Conservation (phyloP, 805 yeast genomes). For the Candida silvatica region DNA sequence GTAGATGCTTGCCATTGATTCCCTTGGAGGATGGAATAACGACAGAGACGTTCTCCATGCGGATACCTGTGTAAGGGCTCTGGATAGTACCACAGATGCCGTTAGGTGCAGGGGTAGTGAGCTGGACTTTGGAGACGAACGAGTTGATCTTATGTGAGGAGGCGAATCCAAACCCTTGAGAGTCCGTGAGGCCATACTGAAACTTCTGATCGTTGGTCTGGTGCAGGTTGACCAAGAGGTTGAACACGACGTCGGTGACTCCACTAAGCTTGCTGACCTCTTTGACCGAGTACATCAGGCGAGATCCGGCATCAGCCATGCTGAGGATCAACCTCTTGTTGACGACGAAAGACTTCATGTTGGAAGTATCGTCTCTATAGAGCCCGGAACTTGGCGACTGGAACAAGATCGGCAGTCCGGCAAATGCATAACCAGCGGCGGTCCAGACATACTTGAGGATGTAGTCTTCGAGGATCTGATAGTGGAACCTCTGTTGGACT, state of each 20-base stretch:
- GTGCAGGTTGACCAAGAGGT: conserved; percentile 67
- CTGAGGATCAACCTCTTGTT: conserved; percentile 87
- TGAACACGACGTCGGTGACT: conserved; percentile 78
- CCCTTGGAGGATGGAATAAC: conserved; percentile 67
- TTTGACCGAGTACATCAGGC: conserved; percentile 90
- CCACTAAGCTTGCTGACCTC: conserved; percentile 90
- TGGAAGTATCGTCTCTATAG: conserved; percentile 23
- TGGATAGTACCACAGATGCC: conserved; percentile 78
- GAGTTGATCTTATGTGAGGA: conserved; percentile 21
- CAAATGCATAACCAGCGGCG: conserved; percentile 86
- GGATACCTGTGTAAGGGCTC: conserved; percentile 63
- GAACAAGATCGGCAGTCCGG: conserved; percentile 80
- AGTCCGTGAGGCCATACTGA: conserved; percentile 32
- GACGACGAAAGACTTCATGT: conserved; percentile 82
- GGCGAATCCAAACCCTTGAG: conserved; percentile 21
- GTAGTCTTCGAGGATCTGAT: conserved; percentile 75
- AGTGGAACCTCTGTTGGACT: conserved; percentile 53
- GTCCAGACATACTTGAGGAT: conserved; percentile 91
- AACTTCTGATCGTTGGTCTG: conserved; percentile 64
- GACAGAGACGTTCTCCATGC: conserved; percentile 77
- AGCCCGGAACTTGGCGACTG: conserved; percentile 16
- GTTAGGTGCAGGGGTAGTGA: conserved; percentile 16
- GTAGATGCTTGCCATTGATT: conserved; percentile 46
- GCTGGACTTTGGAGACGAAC: conserved; percentile 21
- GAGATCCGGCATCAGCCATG: conserved; percentile 90